Conservation (phyloP, 2,329 filamentous ascomycete species). For the Fusarium ramigenum region DNA sequence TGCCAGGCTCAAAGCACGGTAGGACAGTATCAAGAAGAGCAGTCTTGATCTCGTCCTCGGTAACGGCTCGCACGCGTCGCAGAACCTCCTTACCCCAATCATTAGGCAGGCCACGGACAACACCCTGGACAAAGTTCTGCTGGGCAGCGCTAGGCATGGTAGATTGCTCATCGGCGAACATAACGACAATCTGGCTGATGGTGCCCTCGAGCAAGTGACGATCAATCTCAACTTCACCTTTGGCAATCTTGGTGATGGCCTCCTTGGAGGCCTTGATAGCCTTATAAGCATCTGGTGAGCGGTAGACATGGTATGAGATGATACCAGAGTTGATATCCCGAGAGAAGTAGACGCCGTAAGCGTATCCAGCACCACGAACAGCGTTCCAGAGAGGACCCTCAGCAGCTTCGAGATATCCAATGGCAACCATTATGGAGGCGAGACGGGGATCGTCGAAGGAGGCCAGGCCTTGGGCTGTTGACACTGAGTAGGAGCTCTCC, state of each 20-base stretch:
- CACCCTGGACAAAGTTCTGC: conserved; percentile 83
- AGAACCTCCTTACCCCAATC: conserved; percentile 84
- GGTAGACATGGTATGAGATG: conserved; percentile 86
- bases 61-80: conserved; percentile 79
- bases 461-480: conserved; percentile 76
- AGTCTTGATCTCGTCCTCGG: conserved; percentile 77
- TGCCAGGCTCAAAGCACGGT: conserved; percentile 81
- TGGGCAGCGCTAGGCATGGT: conserved; percentile 85
- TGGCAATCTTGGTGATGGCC: conserved; percentile 78
- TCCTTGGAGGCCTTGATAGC: conserved; percentile 81
- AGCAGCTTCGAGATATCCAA: conserved; percentile 89
- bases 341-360: conserved; percentile 85
- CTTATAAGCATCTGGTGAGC: conserved; percentile 88
- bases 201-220: conserved; percentile 86
- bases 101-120: conserved; percentile 77
- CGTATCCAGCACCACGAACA: conserved; percentile 90
- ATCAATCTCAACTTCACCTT: conserved; percentile 78
- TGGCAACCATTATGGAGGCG: conserved; percentile 86
- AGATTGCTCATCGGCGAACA: conserved; percentile 86
- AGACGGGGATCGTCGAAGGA: conserved; percentile 81
- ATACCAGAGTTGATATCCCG: conserved; percentile 82
- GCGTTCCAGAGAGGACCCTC: conserved; percentile 96
- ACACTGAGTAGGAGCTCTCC: conserved; percentile 88
- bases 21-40: conserved; percentile 80
- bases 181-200: conserved; percentile 87